Evolutionary conservation across 73 alveolate species (phyloP), one percentile per base, ranked within the genome.

Genomic region (Tetrahymena malaccensis): DNA sequence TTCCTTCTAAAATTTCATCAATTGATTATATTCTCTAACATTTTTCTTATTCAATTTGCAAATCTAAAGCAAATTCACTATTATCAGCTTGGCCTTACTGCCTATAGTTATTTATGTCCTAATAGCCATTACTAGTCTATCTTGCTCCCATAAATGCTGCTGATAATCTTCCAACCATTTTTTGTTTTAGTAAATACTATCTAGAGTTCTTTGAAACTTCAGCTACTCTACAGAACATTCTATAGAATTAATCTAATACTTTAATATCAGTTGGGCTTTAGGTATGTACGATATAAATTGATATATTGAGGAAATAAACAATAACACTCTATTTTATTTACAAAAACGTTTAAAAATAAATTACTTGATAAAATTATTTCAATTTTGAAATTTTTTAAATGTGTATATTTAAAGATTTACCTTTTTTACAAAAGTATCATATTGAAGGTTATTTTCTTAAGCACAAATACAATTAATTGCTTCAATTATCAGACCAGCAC

Each of bases 131-230:
- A 27, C 7, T 12, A 25, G 37, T 70, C 22, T 25, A 25, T 31
- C 31, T 10, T n/a, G 37, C 21, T 27, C 89, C 89, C 89, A 70
- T 27, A 31, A 70, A 19, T 17, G 43, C 89, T 25, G 40, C 34
- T 70, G 17, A 70, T 33, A 95, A 84, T 95, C 97, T 95, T 93
- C 97, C 97, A 11, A 95, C 94, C 35, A 34, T 38, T 56, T 95
- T 95, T 22, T 84, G 13, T 34, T 95, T 93, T 44, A 94, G 22
- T 21, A 95, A 44, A 21, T 89, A 95, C 8, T 35, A 43, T 35
- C 93, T 95, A 5, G 93, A 21, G 21, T 85, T 43, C 25, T 85
- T 94, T 25, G 55, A 31, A 22, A 27, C 70, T 25, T 94, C 93
- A 38, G 94, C 84, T 56, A 70, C 55, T 10, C 34, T 43, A 93